Evolutionary conservation across 768 basidiomycete species (phyloP).

Genomic region (Boletus bicolor): DNA sequence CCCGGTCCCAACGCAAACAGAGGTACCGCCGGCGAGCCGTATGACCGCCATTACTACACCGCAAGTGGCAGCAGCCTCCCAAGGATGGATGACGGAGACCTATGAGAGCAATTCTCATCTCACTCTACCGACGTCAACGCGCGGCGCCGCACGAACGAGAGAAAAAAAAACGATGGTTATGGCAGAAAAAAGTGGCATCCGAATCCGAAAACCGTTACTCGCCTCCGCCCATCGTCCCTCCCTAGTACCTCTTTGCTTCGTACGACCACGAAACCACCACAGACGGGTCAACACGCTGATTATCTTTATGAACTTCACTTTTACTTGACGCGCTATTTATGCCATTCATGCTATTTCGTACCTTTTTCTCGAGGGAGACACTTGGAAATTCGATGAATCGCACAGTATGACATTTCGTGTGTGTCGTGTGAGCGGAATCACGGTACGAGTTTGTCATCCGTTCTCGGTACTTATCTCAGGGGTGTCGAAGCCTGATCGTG

Average conservation of each 20-base stretch:
- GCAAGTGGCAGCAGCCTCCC: constrained; percentile 15
- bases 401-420: neutral
- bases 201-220: neutral
- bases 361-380: constrained; percentile 1
- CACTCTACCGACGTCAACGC: neutral
- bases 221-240: neutral
- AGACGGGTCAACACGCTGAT: constrained; percentile 9
- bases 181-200: neutral
- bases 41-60: constrained; percentile 15
- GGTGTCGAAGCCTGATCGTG: constrained; percentile 4
- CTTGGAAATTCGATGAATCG: neutral
- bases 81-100: constrained; percentile 4
- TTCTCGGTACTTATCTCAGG: neutral
- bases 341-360: constrained; percentile 14
- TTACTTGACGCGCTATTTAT: constrained; percentile 22
- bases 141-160: neutral
- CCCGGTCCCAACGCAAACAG: neutral
- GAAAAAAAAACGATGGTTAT: neutral
- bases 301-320: constrained; percentile 26
- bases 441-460: neutral
- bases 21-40: constrained; percentile 7
- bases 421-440: constrained; percentile 8
- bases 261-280: constrained; percentile 4
- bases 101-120: neutral
- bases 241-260: neutral